Base-by-base conservation (phyloP, 352 stramenopile genomes). In the Pythium periplocum region DNA sequence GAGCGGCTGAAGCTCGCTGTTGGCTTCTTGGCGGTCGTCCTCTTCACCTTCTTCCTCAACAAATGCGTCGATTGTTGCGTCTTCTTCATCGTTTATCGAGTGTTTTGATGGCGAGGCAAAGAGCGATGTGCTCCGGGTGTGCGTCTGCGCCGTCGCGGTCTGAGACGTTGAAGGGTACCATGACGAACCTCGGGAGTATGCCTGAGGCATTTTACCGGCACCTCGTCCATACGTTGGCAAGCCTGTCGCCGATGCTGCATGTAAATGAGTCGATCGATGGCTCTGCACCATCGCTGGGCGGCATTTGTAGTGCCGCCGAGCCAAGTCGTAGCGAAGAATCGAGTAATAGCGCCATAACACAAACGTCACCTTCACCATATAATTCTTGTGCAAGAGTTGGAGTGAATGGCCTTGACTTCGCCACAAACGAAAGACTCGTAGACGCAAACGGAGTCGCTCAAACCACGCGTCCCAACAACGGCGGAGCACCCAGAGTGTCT, bases 341-440 rank as follows among this genome's bases (percentile, higher is more conserved):
- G 59, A 34, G 49, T 62, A 71, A 47, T 75, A 75, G 6, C 66
- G 54, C 66, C 66, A 75, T 2, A 75, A n/a, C 11, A 66, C 11
- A 39, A 75, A 66, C 35, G 62, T 62, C 1, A 71, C 39, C 11
- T 56, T 59, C 33, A 69, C 65, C 55, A 66, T 71, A 45, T 75
- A 75, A 3, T 54, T 41, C 34, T 71, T 71, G 62, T 66, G 65
- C 11, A 71, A 56, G 4, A 45, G 55, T 34, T 71, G 78, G 10
- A 93, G 64, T 9, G 63, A 56, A n/a, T 87, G 66, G 2, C 80
- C 83, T 1, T 71, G 64, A 32, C 60, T 71, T 40, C 57, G 55
- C 67, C 67, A 75, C 9, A 73, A 30, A 4, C 55, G 49, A 59
- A 48, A 37, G 40, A 68, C 57, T 8, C 49, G 55, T 3, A 62